Evolutionary conservation across 1,284 basidiomycete species (phyloP).

Genomic region (Earliella scabrosa): DNA sequence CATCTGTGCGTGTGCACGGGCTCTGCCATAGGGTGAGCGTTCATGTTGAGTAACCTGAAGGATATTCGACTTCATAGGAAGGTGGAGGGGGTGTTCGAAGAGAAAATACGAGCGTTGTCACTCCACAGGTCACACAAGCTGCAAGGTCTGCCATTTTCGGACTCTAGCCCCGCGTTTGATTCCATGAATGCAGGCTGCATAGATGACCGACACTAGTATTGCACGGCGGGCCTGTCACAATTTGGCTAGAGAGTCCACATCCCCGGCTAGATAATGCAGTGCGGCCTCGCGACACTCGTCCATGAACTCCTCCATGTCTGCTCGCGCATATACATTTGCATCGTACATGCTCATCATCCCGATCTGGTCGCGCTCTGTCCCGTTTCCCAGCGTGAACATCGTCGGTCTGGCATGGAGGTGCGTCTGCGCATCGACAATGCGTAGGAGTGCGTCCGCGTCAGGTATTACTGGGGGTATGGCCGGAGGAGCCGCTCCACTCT

Average conservation of each 20-base stretch:
- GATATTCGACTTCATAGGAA: no score
- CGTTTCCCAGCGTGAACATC: constrained; percentile 27
- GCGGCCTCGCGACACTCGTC: constrained; percentile 25
- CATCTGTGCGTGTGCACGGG: no score
- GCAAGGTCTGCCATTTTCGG: no score
- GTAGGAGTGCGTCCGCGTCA: constrained; percentile 6
- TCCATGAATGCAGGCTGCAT: no score
- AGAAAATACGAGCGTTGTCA: no score
- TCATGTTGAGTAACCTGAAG: no score
- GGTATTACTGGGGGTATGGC: not conserved
- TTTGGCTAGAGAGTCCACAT: constrained; percentile 1
- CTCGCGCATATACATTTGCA: constrained; percentile 25
- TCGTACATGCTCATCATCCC: constrained; percentile 25
- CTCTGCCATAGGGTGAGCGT: no score
- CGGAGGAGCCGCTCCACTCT: not conserved
- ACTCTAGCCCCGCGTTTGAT: no score
- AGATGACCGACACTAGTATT: no score
- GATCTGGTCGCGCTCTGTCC: constrained; percentile 18
- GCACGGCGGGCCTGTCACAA: constrained; percentile 3
- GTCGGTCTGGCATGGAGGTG: constrained; percentile 27
- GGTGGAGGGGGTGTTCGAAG: no score
- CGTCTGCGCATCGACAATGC: constrained; percentile 13
- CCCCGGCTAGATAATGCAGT: constrained; percentile 18
- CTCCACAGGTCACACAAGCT: no score
- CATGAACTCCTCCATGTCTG: constrained; percentile 26